Evolutionary conservation across 2,329 filamentous ascomycete genomes (phyloP), one percentile per base, ranked within the genome.

Genomic region (Intubia oerlemansii): DNA sequence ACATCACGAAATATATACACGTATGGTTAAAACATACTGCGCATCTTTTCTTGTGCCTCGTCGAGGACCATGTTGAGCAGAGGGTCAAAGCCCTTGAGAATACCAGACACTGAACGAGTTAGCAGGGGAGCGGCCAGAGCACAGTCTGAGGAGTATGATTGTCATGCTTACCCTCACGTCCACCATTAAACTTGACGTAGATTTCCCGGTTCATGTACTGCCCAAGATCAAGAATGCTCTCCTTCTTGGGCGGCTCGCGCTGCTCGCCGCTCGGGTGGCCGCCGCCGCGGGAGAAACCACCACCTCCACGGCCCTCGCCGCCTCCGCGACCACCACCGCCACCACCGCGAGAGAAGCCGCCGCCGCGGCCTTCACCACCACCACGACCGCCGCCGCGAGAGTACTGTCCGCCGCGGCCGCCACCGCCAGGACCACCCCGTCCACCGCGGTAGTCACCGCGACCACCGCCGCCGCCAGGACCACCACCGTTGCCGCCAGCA

Each of bases 181-280:
- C 88, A 24, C 88, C 88, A 45, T 81, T 93, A 52, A 98, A 95
- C 55, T 95, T 95, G 48, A 98, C 84, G 8, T 66, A 77, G 41
- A 98, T 81, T 46, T 76, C 66, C 66, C 93, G 91, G 52, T 98
- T 82, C 76, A 92, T 82, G 53, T 95, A 98, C 57, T 92, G 92
- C 47, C 63, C 70, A 44, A 98, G 53, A 47, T 98, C 85, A 30
- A 98, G 67, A 43, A 98, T 98, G 50, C 93, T 95, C 54, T 98
- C 88, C 62, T 95, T 95, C 69, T 92, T 93, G 35, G 82, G 80
- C 42, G 74, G 68, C 53, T 90, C 79, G 70, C 69, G 27, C 8
- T 32, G 24, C 23, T 30, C 33, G 14, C 24, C 23, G n/a, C 27
- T 11, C n/a, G 25, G 31, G 18, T 24, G 16, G 21, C 28, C 14